Conservation (phyloP, 2,329 filamentous ascomycete species). For the Fusarium pininemorale region DNA sequence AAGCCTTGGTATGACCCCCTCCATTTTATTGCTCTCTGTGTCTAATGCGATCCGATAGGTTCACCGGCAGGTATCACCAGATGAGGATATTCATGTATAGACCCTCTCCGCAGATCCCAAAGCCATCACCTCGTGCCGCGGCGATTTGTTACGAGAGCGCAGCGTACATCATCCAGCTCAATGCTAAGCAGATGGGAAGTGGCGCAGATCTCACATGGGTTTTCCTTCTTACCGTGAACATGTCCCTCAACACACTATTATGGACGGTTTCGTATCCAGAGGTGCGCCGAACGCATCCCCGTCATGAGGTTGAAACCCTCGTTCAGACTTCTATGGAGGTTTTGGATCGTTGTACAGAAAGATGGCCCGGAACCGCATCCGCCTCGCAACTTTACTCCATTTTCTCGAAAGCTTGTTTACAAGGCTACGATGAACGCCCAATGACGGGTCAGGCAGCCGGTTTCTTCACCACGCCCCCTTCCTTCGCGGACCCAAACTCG, state of each 20-base stretch:
- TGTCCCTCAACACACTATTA: slow-evolving; percentile 88
- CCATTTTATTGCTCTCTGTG: not conserved
- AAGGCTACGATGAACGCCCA: slow-evolving; percentile 76
- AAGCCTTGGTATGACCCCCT: slow-evolving; percentile 75
- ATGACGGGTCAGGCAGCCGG: slow-evolving; percentile 38
- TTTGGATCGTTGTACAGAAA: slow-evolving; percentile 80
- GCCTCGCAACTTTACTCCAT: slow-evolving; percentile 88
- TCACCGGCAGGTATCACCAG: slow-evolving; percentile 77
- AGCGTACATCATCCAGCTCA: slow-evolving; percentile 81
- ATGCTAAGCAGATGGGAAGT: slow-evolving; percentile 80
- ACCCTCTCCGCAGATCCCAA: slow-evolving; percentile 90
- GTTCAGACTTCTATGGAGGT: slow-evolving; percentile 80
- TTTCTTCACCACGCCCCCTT: slow-evolving; percentile 49
- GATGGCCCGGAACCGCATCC: slow-evolving; percentile 90
- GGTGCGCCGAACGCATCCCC: slow-evolving; percentile 76
- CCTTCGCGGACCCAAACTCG: slow-evolving; percentile 45
- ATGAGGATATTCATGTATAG: slow-evolving; percentile 90
- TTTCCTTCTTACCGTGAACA: slow-evolving; percentile 88
- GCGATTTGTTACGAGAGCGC: slow-evolving; percentile 84
- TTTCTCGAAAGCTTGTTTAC: slow-evolving; percentile 84
- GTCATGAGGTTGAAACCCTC: slow-evolving; percentile 79
- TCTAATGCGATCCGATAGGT: slow-evolving; percentile 56
- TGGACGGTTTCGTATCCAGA: slow-evolving; percentile 92
- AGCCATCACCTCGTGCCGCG: slow-evolving; percentile 82
- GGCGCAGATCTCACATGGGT: slow-evolving; percentile 91